Evolutionary conservation across 208 protist species (phyloP).

Genomic region (Willaertia magna): DNA sequence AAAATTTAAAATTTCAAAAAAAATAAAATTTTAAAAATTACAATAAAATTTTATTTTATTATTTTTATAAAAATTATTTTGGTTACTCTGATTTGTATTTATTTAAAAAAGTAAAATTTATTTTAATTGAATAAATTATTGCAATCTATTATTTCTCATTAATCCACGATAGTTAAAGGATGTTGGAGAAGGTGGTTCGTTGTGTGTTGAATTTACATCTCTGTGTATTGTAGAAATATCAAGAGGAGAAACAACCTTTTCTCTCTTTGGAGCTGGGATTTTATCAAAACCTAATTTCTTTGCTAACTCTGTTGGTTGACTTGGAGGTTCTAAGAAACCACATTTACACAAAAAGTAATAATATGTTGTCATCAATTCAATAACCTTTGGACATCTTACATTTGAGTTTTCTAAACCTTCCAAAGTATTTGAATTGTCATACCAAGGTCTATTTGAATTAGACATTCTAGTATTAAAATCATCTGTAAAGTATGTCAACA

Average conservation of each 20-base stretch:
- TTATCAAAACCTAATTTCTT: background rate
- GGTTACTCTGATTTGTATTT: no score
- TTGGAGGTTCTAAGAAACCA: background rate
- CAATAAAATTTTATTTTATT: no score
- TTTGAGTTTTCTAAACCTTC: background rate
- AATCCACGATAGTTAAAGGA: background rate
- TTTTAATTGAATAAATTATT: no score
- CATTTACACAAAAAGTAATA: background rate
- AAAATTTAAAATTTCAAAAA: no score
- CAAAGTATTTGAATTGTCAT: constrained; percentile 4
- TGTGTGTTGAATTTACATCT: background rate
- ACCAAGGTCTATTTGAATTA: background rate
- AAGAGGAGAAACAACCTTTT: background rate
- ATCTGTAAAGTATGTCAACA: background rate
- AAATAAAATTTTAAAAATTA: no score
- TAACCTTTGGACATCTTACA: background rate
- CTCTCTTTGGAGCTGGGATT: background rate
- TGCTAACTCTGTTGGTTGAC: background rate
- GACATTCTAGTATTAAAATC: background rate
- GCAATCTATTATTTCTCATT: constrained; percentile 3
- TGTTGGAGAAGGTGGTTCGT: background rate
- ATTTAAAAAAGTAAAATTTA: no score
- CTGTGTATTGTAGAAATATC: background rate
- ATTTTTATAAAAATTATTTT: no score
- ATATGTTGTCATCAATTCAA: background rate